Percentiles rank a stretch among this genome's conserved stretches.
phyloP scores from a whole-genome alignment of 1,284 basidiomycete genomes.

The Ceratobasidium sp. region DNA sequence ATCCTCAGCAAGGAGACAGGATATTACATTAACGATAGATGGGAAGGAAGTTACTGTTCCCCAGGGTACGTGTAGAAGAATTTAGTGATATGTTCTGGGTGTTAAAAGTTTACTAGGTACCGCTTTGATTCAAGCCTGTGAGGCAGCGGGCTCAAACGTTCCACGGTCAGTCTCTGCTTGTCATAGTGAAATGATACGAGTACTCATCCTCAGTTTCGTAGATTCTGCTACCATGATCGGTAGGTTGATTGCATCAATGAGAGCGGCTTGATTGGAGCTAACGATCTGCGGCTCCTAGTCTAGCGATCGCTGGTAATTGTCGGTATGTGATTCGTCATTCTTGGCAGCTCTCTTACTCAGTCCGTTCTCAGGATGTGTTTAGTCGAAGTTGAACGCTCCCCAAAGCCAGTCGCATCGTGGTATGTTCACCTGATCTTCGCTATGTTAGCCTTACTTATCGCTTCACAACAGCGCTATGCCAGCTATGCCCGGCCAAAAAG shows the following conservation, averaged over 20 bases:
- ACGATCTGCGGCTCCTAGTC: constrained; percentile 58
- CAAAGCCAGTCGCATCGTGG: constrained; percentile 92
- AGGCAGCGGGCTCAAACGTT: constrained; percentile 81
- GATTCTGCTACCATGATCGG: constrained; percentile 95
- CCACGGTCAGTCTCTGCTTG: constrained; percentile 57
- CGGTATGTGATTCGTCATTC: constrained; percentile 64
- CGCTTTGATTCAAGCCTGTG: constrained; percentile 96
- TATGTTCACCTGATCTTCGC: constrained; percentile 53
- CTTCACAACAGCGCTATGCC: constrained; percentile 83
- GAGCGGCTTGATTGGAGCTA: neutral
- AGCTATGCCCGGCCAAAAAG: constrained; percentile 95
- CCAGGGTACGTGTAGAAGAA: constrained; percentile 65
- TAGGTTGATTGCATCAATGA: constrained; percentile 51
- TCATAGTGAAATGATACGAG: constrained; percentile 24
- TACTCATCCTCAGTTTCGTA: constrained; percentile 52
- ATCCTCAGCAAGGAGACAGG: constrained; percentile 71
- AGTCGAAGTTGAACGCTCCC: constrained; percentile 95
- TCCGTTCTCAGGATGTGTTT: constrained; percentile 82
- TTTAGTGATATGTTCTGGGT: constrained; percentile 42
- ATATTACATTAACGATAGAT: constrained; percentile 90
- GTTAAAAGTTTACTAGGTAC: constrained; percentile 65
- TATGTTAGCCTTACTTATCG: constrained; percentile 15
- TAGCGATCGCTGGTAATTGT: constrained; percentile 96
- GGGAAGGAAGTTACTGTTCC: constrained; percentile 95
- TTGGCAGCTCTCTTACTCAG: constrained; percentile 39